Conservation (phyloP, 331 rosid genomes). For the Ulmus americana region DNA sequence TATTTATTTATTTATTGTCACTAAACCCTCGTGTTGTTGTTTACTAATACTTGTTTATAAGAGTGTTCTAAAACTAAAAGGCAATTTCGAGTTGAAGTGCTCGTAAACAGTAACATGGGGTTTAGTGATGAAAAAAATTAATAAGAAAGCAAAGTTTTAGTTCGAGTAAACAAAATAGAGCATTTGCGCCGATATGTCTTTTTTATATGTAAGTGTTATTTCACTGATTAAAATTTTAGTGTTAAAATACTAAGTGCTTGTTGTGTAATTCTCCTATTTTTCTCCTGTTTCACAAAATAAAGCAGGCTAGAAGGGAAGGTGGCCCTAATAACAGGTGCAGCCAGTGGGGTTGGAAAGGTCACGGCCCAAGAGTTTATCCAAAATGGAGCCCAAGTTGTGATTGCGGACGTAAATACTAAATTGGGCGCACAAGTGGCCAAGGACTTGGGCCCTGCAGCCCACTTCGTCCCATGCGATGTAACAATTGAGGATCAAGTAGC, state of each 20-base stretch:
- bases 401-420: conserved; percentile 49
- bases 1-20: too few relatives aligned
- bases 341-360: conserved; percentile 80
- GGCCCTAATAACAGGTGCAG: conserved; percentile 80
- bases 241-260: background rate
- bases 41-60: too few relatives aligned
- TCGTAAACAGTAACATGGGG: too few relatives aligned
- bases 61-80: too few relatives aligned
- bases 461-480: conserved; percentile 50
- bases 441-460: conserved; percentile 56
- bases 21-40: too few relatives aligned
- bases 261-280: background rate
- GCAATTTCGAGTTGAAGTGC: too few relatives aligned
- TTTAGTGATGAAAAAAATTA: too few relatives aligned
- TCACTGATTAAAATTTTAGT: background rate
- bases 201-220: too few relatives aligned
- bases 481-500: conserved; percentile 51
- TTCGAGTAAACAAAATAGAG: too few relatives aligned
- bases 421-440: conserved; percentile 46
- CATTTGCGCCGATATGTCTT: too few relatives aligned
- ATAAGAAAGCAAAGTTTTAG: too few relatives aligned
- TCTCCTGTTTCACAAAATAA: background rate
- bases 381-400: conserved; percentile 72
- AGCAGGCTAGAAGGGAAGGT: conserved; percentile 71
- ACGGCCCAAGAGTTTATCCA: conserved; percentile 68